Conservation (phyloP, 768 basidiomycete species). For the Hypholoma fasciculare region DNA sequence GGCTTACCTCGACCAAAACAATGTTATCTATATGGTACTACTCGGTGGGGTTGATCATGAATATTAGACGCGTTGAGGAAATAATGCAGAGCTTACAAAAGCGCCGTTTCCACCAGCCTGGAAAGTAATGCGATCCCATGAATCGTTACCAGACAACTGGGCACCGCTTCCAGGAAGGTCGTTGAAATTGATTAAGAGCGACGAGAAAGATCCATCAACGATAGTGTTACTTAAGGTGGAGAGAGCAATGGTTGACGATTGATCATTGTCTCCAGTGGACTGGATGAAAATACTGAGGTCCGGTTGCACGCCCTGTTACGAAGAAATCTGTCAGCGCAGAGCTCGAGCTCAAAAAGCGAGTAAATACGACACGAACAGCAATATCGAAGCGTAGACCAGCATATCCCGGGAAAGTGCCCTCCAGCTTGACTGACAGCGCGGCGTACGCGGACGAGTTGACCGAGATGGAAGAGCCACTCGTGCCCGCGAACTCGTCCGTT, state of each 20-base stretch:
- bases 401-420: constrained; percentile 39
- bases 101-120: constrained; percentile 50
- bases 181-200: constrained; percentile 48
- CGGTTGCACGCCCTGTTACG: constrained; percentile 40
- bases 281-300: constrained; percentile 42
- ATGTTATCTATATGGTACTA: constrained; percentile 55
- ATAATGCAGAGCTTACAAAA: constrained; percentile 23
- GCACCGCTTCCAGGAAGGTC: constrained; percentile 41
- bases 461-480: constrained; percentile 43
- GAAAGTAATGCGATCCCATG: constrained; percentile 52
- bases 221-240: constrained; percentile 41
- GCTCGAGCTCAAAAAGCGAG: neutral
- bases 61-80: too few relatives aligned
- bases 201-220: constrained; percentile 37
- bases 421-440: constrained; percentile 48
- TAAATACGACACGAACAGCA: constrained; percentile 31
- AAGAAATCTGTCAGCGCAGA: constrained; percentile 1
- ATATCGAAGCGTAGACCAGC: constrained; percentile 54
- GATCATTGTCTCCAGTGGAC: constrained; percentile 35
- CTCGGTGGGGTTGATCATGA: too few relatives aligned
- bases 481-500: constrained; percentile 41
- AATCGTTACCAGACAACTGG: constrained; percentile 35
- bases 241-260: constrained; percentile 40
- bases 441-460: constrained; percentile 41
- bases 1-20: constrained; percentile 37